Base-by-base conservation (phyloP, 768 basidiomycete genomes). In the Lentinula sp. region DNA sequence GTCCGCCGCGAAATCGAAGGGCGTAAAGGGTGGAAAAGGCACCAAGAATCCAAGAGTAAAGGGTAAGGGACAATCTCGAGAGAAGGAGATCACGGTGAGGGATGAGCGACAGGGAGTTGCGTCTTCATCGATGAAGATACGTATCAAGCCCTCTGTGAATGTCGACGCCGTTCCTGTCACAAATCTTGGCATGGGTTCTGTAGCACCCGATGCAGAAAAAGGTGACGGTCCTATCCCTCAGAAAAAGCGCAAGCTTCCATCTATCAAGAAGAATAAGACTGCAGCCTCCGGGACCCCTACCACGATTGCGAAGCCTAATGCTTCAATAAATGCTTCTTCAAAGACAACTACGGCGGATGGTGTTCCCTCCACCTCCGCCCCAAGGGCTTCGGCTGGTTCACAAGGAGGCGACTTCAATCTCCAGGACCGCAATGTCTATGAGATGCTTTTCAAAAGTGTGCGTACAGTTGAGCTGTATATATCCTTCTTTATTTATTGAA, bases 261-360 rank as follows among this genome's bases (percentile, higher is more conserved):
- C 81, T n/a, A 88, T 88, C 63, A 87, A 82, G 75, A 87, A 88
- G 73, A 83, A 77, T 71, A 86, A 87, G 70, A 65, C 69, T n/a
- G 54, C 70, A 8, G 52, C 67, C 10, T 62, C 69, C 15, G 59
- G 58, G 13, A 61, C 71, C 50, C 57, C 72, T 15, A 60, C 71
- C 0, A 64, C 66, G 4, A 36, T 71, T 18, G 70, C 69, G 46
- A 70, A 74, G 7, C 74, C 77, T 23, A 65, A 64, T 8, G 65
- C 71, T 20, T 62, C 59, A 41, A 58, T 67, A 0, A 65, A 65
- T 10, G 65, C 71, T 20, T 62, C 59, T 45, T 58, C 68, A 0
- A 52, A 33, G 33, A 57, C 63, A 18, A 63, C 63, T 7, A 32
- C 55, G 13, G 45, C 60, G n/a, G 66, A 65, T 37, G 60, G 61